These are phyloP conservation scores for Suillus paluster DNA, from an alignment of 768 basidiomycete species.

Conservation along the genomic window DNA sequence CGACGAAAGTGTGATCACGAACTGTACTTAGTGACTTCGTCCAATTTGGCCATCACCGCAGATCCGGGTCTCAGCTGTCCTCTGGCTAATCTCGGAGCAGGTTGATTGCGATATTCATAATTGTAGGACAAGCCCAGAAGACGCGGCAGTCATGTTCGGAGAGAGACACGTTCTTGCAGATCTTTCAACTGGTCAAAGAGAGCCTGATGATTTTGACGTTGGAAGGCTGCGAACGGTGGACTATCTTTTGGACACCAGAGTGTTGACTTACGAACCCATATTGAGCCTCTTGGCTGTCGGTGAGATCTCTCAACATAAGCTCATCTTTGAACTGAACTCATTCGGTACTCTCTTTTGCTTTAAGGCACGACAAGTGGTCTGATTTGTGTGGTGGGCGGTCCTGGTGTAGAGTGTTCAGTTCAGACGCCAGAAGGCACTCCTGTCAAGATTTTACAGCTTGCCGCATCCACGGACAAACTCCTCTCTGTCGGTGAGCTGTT, in stretches of 20 bases:
- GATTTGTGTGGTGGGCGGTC: slow-evolving; percentile 69
- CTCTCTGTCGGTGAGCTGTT: slow-evolving; percentile 60
- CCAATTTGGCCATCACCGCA: neutral
- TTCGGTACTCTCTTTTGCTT: neutral
- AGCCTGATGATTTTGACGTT: slow-evolving; percentile 60
- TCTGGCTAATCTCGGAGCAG: neutral
- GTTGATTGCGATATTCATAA: neutral
- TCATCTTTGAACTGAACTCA: neutral
- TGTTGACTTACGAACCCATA: slow-evolving; percentile 63
- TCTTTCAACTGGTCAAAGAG: slow-evolving; percentile 60
- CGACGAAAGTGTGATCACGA: too few species aligned
- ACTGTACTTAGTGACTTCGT: neutral
- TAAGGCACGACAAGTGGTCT: slow-evolving; percentile 67
- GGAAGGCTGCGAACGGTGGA: slow-evolving; percentile 53
- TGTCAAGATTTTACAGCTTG: slow-evolving; percentile 68
- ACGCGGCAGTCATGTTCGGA: neutral
- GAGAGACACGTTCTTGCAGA: slow-evolving; percentile 39
- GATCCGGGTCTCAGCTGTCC: neutral
- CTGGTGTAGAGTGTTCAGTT: slow-evolving; percentile 61
- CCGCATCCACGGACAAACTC: slow-evolving; percentile 55
- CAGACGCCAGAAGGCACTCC: slow-evolving; percentile 47
- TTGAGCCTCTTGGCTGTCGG: slow-evolving; percentile 65
- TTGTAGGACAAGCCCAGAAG: neutral
- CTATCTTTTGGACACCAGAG: slow-evolving; percentile 53
- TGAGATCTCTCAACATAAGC: slow-evolving; percentile 31